Conservation (phyloP, 106 monocot genomes). For the Platanthera zijinensis region DNA sequence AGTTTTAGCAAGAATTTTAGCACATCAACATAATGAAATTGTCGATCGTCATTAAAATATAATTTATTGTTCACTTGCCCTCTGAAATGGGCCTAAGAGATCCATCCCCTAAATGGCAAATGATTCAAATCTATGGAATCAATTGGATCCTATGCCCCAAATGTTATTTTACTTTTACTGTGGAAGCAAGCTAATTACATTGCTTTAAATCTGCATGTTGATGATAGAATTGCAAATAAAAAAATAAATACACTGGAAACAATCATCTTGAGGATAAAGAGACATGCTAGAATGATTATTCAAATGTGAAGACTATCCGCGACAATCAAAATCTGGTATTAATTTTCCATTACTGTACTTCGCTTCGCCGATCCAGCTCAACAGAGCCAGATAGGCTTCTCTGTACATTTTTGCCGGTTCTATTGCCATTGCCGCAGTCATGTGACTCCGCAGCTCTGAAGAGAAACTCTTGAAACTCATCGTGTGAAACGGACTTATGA, state of each 20-base stretch:
- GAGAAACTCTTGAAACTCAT: constrained; percentile 2
- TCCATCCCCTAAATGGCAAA: too few species aligned
- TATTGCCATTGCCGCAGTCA: background rate
- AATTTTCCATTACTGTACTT: background rate
- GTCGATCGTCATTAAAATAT: too few species aligned
- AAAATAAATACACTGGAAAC: background rate
- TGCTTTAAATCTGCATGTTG: too few species aligned
- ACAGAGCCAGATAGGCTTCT: background rate
- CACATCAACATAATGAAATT: too few species aligned
- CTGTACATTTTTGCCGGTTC: background rate
- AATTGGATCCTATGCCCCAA: too few species aligned
- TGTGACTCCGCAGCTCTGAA: background rate
- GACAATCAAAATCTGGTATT: background rate
- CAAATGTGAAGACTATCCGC: background rate
- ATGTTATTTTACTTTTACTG: too few species aligned
- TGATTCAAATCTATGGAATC: too few species aligned
- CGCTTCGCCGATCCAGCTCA: background rate
- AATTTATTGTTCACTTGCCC: too few species aligned
- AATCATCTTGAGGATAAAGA: background rate
- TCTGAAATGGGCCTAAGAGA: too few species aligned
- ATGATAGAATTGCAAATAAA: too few species aligned
- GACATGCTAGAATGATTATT: background rate
- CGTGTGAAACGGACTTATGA: constrained; percentile 6
- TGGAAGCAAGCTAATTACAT: too few species aligned
- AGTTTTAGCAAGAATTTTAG: too few species aligned